phyloP scores from a whole-genome alignment of 2,329 filamentous ascomycete genomes.

The Calonectria naviculata region DNA sequence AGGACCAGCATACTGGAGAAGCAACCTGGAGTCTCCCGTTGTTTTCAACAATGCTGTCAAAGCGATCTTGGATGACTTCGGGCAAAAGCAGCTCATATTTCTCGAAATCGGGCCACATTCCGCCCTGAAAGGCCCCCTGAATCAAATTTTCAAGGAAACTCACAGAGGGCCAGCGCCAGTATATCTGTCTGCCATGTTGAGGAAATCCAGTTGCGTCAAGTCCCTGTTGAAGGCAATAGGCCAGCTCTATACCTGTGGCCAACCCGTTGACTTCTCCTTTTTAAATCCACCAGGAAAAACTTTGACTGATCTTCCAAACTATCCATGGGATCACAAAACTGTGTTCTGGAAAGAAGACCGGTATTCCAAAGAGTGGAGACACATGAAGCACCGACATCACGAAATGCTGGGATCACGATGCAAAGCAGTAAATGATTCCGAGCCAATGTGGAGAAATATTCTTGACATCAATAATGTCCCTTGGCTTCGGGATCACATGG shows the following conservation, averaged over 20 bases:
- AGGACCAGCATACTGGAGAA: slow-evolving; percentile 40
- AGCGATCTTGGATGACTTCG: not conserved
- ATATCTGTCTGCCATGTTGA: slow-evolving; percentile 3
- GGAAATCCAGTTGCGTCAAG: not conserved
- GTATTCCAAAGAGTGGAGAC: slow-evolving; percentile 44
- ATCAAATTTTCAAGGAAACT: slow-evolving; percentile 30
- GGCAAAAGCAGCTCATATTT: slow-evolving; percentile 17
- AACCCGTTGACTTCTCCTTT: slow-evolving; percentile 3
- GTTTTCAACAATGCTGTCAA: slow-evolving; percentile 31
- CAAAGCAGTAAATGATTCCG: slow-evolving; percentile 20
- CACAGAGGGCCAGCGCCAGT: not conserved
- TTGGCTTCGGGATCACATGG: slow-evolving; percentile 56
- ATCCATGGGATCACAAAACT: slow-evolving; percentile 51
- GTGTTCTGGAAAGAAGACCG: slow-evolving; percentile 48
- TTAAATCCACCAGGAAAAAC: slow-evolving; percentile 8
- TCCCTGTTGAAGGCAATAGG: not conserved
- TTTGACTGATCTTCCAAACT: slow-evolving; percentile 46
- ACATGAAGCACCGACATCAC: slow-evolving; percentile 47
- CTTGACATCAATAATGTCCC: slow-evolving; percentile 38
- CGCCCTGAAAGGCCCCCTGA: slow-evolving; percentile 36
- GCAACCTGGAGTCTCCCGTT: slow-evolving; percentile 45
- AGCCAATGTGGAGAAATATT: slow-evolving; percentile 34
- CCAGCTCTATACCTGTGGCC: not conserved
- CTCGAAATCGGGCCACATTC: slow-evolving; percentile 42
- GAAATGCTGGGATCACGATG: slow-evolving; percentile 45